Evolutionary conservation across 768 basidiomycete genomes (phyloP).

Genomic region (Galerina marginata): DNA sequence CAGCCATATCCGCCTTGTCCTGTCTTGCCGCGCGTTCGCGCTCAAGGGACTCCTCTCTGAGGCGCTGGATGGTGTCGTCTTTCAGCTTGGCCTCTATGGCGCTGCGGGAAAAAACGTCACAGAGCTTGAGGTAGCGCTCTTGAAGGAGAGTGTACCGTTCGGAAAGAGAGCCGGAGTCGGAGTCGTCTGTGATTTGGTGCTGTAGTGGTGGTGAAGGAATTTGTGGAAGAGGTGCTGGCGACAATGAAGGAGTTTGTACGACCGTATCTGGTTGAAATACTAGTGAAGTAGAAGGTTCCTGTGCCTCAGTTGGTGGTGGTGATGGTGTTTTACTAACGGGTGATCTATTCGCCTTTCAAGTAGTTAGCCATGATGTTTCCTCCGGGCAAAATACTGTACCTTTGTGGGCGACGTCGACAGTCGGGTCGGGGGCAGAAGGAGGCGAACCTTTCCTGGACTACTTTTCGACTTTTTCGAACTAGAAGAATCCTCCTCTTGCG

Average conservation of each 20-base stretch:
- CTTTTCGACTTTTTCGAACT: background rate
- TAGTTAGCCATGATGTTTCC: background rate
- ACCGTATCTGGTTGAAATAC: background rate
- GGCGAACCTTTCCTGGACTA: no score
- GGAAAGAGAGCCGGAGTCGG: background rate
- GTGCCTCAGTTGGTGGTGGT: background rate
- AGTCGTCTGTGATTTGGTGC: background rate
- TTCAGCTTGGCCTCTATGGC: background rate
- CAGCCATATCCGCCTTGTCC: background rate
- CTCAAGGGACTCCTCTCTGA: background rate
- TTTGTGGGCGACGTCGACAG: no score
- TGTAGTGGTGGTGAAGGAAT: background rate
- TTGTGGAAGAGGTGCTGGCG: background rate
- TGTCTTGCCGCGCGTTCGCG: background rate
- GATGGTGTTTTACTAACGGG: background rate
- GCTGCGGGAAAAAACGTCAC: background rate
- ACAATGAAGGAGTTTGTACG: background rate
- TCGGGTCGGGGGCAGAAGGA: no score
- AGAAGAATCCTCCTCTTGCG: background rate
- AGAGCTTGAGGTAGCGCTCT: background rate
- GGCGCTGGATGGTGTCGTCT: background rate
- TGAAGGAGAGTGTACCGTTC: background rate
- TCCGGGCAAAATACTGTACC: background rate
- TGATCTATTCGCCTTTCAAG: background rate
- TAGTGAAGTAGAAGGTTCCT: no score